Base-by-base conservation (phyloP, 1,284 basidiomycete species). In the Sphaerobolus stellatus region DNA sequence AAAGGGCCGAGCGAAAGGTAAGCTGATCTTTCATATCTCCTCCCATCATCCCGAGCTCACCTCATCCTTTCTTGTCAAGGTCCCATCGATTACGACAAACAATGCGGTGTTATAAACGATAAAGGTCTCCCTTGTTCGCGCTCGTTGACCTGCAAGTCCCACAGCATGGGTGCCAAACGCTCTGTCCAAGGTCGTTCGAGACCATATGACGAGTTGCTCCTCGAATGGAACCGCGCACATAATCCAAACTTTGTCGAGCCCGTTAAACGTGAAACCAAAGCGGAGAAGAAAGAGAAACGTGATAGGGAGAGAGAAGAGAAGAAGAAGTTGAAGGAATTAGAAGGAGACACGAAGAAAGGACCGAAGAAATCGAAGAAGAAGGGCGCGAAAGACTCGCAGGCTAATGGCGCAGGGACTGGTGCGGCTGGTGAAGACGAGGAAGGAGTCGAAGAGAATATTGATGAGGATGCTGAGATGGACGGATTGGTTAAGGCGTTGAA, bases 51-150 rank as follows among this genome's bases (percentile, higher is more conserved):
- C 22, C 36, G n/a, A 30, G 18, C 25, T 29, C n/a, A 38, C 51
- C 40, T 45, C 47, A 53, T 33, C n/a, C 36, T 46, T 29, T 24
- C 43, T 31, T 48, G 13, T 36, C 8, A 41, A 59, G 71, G 90
- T 2, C 93, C 93, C 2, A 84, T 95, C 50, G 89, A 98, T 69
- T 86, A 90, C 60, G 93, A 98, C 75, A 86, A 84, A 58, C 94
- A 98, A 64, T 99, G 96, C 64, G 96, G 97, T 53, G 96, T 99
- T 44, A 95, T 98, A 70, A 98, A 96, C 74, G 95, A 98, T 74
- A 98, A 98, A 69, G 83, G 83, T 44, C 75, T 94, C 9, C 94
- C 92, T 0, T 99, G 96, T 69, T 93, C 94, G n/a, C 91, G 96
- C 38, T 94, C 93, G 13, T 81, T 99, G 33, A 98, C 96, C 1